Evolutionary conservation across 106 monocot genomes (phyloP).

Genomic region (Dioscorea alata): DNA sequence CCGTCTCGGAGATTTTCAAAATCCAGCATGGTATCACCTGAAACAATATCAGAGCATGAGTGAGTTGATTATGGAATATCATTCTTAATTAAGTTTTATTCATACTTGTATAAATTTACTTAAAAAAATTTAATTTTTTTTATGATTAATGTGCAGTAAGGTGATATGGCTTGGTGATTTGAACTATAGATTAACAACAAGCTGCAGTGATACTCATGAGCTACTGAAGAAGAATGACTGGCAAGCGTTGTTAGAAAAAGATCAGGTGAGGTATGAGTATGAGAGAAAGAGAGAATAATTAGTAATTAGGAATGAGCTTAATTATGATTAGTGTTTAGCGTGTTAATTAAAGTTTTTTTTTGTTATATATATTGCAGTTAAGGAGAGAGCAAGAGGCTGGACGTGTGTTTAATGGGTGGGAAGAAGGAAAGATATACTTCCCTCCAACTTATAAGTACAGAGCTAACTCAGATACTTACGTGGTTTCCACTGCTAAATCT

Average conservation of each 20-base stretch:
- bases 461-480: constrained; percentile 56
- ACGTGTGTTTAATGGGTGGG: constrained; percentile 65
- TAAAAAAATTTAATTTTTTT: no score
- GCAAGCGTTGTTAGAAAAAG: constrained; percentile 62
- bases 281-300: neutral
- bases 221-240: constrained; percentile 50
- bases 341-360: no score
- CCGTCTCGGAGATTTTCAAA: constrained; percentile 4
- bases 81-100: no score
- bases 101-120: no score
- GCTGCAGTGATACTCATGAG: constrained; percentile 29
- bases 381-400: constrained; percentile 54
- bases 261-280: constrained; percentile 48
- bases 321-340: no score
- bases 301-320: no score
- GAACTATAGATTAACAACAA: constrained; percentile 51
- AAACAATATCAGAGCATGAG: constrained; percentile 75
- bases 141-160: constrained; percentile 29
- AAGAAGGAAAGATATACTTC: constrained; percentile 72
- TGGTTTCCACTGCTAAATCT: constrained; percentile 27
- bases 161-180: constrained; percentile 91
- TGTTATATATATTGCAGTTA: constrained; percentile 33
- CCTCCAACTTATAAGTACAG: constrained; percentile 87
- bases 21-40: constrained; percentile 22
- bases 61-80: constrained; percentile 11